A percentile compares a stretch with the other conserved stretches of the same genome.
Conservation (phyloP, 1,284 basidiomycete species). For the Moesziomyces sp. region DNA sequence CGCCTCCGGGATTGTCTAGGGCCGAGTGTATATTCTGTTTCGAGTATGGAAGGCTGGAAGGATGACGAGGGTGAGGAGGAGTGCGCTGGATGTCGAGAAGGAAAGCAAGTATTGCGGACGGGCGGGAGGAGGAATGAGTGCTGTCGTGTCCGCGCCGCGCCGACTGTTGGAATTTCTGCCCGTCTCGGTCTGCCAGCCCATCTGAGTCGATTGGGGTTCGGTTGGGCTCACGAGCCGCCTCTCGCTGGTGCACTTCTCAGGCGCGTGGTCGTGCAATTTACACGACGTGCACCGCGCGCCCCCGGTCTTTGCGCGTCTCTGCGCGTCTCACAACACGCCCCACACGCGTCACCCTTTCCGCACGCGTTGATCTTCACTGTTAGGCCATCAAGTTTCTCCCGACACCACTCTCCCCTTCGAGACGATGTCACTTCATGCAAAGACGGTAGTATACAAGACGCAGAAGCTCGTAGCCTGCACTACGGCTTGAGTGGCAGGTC, state of each 20-base stretch:
- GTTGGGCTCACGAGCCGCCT: no score
- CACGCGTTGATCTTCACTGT: not conserved
- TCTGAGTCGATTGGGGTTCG: no score
- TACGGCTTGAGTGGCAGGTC: constrained; percentile 51
- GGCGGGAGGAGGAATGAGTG: no score
- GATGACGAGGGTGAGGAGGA: not conserved
- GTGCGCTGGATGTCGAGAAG: not conserved
- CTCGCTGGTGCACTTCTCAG: not conserved
- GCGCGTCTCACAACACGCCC: not conserved
- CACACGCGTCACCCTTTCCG: not conserved
- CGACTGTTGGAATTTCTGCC: no score
- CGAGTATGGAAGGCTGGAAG: not conserved
- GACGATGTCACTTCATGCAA: not conserved
- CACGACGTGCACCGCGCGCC: not conserved
- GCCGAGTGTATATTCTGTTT: not conserved
- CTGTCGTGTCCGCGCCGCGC: no score
- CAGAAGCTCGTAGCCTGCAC: not conserved
- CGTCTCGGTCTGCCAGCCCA: no score
- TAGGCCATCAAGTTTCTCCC: no score
- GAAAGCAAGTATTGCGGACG: no score
- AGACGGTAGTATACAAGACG: not conserved
- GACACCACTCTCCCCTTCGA: not conserved
- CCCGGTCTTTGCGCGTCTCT: not conserved
- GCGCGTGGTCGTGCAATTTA: not conserved
- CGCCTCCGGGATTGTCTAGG: not conserved